A percentile compares a stretch with the other conserved stretches of the same genome.
phyloP scores from a whole-genome alignment of 2,329 filamentous ascomycete species.

The Corniculantispora saksenae region DNA sequence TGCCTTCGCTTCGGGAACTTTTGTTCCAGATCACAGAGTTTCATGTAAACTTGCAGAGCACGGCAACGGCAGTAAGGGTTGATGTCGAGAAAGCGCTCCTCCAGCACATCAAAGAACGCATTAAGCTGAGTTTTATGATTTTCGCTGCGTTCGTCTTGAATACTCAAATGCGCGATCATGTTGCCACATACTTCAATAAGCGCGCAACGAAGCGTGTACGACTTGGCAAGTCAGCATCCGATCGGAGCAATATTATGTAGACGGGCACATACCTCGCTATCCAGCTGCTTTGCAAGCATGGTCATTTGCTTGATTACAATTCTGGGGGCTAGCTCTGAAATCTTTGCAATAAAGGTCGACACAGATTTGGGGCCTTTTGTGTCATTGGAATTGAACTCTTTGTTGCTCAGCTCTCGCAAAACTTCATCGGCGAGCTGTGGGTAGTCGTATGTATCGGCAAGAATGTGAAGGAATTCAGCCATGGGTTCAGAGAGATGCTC shows the following conservation, averaged over 20 bases:
- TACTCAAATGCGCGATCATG: constrained; percentile 86
- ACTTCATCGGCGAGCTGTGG: constrained; percentile 93
- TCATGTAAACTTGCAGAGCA: constrained; percentile 89
- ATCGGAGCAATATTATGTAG: accelerated
- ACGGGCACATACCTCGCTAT: constrained; percentile 72
- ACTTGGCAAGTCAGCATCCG: constrained; percentile 50
- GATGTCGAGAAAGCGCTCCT: constrained; percentile 93
- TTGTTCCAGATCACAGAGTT: constrained; percentile 88
- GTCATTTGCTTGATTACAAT: constrained; percentile 98
- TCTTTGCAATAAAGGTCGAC: constrained; percentile 86
- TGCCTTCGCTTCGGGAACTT: constrained; percentile 94
- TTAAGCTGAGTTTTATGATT: constrained; percentile 94
- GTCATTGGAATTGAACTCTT: constrained; percentile 97
- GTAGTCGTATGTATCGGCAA: constrained; percentile 97
- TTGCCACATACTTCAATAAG: constrained; percentile 98
- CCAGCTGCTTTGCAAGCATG: constrained; percentile 87
- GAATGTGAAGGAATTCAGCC: constrained; percentile 95
- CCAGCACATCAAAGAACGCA: constrained; percentile 93
- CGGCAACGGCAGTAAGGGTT: constrained; percentile 95
- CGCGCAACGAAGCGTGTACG: constrained; percentile 89
- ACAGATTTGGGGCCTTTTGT: constrained; percentile 94
- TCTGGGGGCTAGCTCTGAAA: constrained; percentile 88
- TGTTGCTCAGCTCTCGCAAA: constrained; percentile 89
- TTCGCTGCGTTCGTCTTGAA: constrained; percentile 86
- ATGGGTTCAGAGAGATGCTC: constrained; percentile 98